Base-by-base conservation (phyloP, 129 eudicot species). In the Oenanthe sinensis region DNA sequence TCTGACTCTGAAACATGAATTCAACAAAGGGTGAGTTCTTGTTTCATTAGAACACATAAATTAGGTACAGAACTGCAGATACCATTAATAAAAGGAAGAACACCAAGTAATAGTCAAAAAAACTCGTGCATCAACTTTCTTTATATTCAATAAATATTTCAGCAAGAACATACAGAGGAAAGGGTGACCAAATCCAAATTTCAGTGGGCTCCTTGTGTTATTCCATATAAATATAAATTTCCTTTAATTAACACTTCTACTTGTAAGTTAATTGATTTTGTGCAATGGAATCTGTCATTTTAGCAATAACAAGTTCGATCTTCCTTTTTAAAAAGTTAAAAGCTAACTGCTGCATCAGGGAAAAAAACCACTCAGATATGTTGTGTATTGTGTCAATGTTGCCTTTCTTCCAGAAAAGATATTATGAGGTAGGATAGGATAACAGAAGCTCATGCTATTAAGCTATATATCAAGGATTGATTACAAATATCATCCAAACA, bases 1-100 rank as follows among this genome's bases (percentile, higher is more conserved):
- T 95, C 99, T 46, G 91, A 87, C 85, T 86, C 99, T 92, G 82
- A 75, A 85, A 81, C 37, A 83, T 37, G 36, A 73, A 78, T 11
- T 39, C 44, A 75, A 54, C 40, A 73, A 28, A 15, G 62, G 37
- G 78, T 2, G 6, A 65, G 15, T 70, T 28, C 45, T 74, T 13
- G 78, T 55, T 76, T n/a, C 43, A 19, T 69, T 71, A 36, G 14
- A n/a, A 22, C 28, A 81, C 8, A 13, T 72, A 13, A 75, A 40
- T 37, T 83, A 22, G 65, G 22, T 40, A 6, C 20, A 0, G 13
- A 55, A 55, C 65, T 7, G 65, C 65, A 55, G 28, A 54, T 33
- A 26, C 19, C 0, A 3, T 0, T 3, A 63, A 30, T 6, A 6
- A 37, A 14, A 36, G 40, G 46, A 37, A 55, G 40, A 22, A 68